Evolutionary conservation across 2,329 filamentous ascomycete genomes (phyloP), one percentile per base, ranked within the genome.

Genomic region (Diaporthe aspalathi): DNA sequence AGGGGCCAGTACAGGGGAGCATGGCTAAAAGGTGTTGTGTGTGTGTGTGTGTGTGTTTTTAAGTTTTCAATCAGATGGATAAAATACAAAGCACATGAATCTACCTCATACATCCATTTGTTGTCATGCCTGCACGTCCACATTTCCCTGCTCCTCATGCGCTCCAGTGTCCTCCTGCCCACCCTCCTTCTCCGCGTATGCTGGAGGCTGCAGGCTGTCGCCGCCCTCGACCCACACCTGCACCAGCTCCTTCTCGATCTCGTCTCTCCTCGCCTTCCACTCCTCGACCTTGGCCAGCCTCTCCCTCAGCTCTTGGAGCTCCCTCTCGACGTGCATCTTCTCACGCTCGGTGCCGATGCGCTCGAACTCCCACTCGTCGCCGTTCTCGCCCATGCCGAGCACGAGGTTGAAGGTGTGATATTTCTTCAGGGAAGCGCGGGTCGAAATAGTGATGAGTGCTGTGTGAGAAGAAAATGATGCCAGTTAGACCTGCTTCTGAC

Each of bases 381-480:
- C 94, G 65, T 90, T 88, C 20, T 93, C 90, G 66, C 95, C 95
- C 72, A 93, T 84, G 35, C 95, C 95, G 5, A 99, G 89, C 3
- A 91, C 92, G 12, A 99, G 90, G 76, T 97, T 97, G 82, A 91
- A 98, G 0, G 91, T 95, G 83, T 99, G 96, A 79, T 98, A 98
- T 78, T 95, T 95, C 82, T 98, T 98, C 71, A 99, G 87, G 27
- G 94, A 97, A 17, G 94, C 95, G 53, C 96, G 92, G 0, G 96
- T 99, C 1, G 94, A 97, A 72, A 99, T 95, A 0, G 96, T 99
- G 76, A 99, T 96, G 4, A 99, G 85, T 1, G 96, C 92, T 94
- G 7, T 14, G 74, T 27, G 63, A 66, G 16, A 12, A 9, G 8
- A n/a, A n/a, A n/a, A n/a, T n/a, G n/a, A n/a, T 62, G 75, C 80